Base-by-base conservation (phyloP, 2,329 filamentous ascomycete genomes). In the Colletotrichum truncatum region DNA sequence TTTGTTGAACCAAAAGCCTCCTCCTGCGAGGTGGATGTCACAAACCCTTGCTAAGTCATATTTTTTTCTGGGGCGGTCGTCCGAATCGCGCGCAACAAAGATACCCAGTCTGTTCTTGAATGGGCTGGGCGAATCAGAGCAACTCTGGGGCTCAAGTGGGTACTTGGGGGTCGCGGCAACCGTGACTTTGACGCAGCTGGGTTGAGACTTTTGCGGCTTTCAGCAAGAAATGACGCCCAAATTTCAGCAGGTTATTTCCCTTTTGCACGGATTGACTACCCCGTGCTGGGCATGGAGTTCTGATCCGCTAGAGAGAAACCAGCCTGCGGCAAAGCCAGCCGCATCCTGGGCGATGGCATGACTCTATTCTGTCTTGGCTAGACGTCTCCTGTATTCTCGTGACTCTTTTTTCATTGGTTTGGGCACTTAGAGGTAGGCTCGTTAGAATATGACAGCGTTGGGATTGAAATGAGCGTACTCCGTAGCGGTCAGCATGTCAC, bases 291-390 rank as follows among this genome's bases (percentile, higher is more conserved):
- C 21, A 36, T 36, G 34, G 52, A 52, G 53, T 39, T 46, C 48
- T 34, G 54, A 67, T 64, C 52, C 34, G 53, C 39, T 43, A 25
- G 16, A 36, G 51, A 46, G 45, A 52, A 32, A 57, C 34, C 34
- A 56, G 30, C 16, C 45, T 63, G 63, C 54, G 38, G 64, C 61
- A 60, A 43, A 25, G 21, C 55, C 32, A 48, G 48, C 41, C 61
- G 28, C 48, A 45, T 25, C 8, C 6, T 30, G 48, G 26, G 7
- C 26, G 25, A 46, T 28, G 10, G 54, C 26, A 34, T 26, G 48
- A 34, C 39, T 25, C 39, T 36, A 58, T 53, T 8, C 26, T 39
- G 28, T 28, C 16, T 21, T 55, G 30, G 12, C 18, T 30, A 23
- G 16, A 14, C 30, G 49, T 8, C 25, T 52, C 57, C 45, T 41